Evolutionary conservation across 176 grass and related monocot species (phyloP).

Genomic region (Thinopyrum elongatum): DNA sequence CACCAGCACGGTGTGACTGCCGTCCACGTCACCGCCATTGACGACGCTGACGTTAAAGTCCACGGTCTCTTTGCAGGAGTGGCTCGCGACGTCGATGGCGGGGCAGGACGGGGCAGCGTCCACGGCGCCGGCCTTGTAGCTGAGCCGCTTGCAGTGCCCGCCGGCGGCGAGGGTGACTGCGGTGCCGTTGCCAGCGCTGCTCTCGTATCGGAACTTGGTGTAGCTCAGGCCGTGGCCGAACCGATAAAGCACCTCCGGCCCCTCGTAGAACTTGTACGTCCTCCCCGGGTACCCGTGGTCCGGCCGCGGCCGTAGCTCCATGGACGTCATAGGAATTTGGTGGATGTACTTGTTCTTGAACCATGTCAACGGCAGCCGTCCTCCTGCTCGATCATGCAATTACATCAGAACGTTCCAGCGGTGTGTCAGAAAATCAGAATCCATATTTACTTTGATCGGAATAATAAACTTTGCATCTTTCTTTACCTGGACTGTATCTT

Average conservation of each 20-base stretch:
- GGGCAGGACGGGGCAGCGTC: neutral
- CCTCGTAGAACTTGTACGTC: conserved; percentile 48
- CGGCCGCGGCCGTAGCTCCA: conserved; percentile 30
- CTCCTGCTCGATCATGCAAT: conserved; percentile 11
- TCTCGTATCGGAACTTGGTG: conserved; percentile 35
- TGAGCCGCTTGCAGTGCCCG: conserved; percentile 38
- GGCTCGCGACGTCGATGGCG: conserved; percentile 1
- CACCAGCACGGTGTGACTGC: conserved; percentile 31
- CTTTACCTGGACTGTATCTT: conserved; percentile 38
- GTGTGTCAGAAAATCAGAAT: neutral
- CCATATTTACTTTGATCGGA: neutral
- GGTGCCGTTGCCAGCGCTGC: neutral
- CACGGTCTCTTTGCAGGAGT: conserved; percentile 9
- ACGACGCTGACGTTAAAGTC: conserved; percentile 26
- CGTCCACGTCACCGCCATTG: conserved; percentile 22
- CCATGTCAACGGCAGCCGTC: conserved; percentile 43
- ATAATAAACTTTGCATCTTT: neutral
- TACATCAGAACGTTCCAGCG: neutral
- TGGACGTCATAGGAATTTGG: conserved; percentile 46
- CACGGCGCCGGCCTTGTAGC: conserved; percentile 2
- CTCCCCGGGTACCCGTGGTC: conserved; percentile 38
- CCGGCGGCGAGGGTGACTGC: neutral
- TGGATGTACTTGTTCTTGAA: conserved; percentile 34
- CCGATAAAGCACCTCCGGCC: conserved; percentile 27
- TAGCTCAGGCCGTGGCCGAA: conserved; percentile 36